Evolutionary conservation across 1,284 basidiomycete genomes (phyloP), one percentile per base, ranked within the genome.

Genomic region (Ceratobasidium sp.): DNA sequence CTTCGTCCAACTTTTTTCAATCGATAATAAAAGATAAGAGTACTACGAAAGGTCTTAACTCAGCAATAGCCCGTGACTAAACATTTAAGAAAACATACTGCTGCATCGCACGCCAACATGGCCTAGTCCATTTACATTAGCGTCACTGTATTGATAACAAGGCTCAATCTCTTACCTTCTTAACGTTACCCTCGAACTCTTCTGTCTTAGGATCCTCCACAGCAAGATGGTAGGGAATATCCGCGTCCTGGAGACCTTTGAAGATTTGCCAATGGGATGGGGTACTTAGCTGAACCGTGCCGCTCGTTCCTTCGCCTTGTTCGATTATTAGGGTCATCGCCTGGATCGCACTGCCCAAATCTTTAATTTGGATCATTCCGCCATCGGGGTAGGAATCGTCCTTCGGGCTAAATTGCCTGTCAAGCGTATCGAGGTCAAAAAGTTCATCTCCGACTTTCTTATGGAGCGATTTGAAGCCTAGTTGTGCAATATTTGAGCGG

Each of bases 41-140:
- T 69, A 77, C 76, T 77, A 38, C 20, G 41, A 38, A 52, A 33
- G 23, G 67, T 30, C n/a, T 23, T 14, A 30, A 20, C 18, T 64
- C 64, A 38, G 38, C 8, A 38, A 38, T 38, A 70, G 35, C 30
- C 10, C 10, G 27, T 6, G 16, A 38, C 12, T 35, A 59, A 23
- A 12, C 52, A 60, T 75, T 30, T 69, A 18, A 41, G 44, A 57
- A 7, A 7, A 66, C 54, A 57, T 41, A 77, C 76, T 14, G 65
- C 46, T 20, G 76, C 76, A 35, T 77, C 65, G 14, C n/a, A 77
- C n/a, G 76, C 76, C 14, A 69, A 44, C 76, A 77, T 77, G n/a
- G 65, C 33, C 76, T 77, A 70, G 20, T 12, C 6, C 16, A 16
- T 38, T 14, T 33, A 33, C 6, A 30, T 18, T 6, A 30, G 27